Base-by-base conservation (phyloP, 2,329 filamentous ascomycete species). In the Ophiostoma pallidulum region DNA sequence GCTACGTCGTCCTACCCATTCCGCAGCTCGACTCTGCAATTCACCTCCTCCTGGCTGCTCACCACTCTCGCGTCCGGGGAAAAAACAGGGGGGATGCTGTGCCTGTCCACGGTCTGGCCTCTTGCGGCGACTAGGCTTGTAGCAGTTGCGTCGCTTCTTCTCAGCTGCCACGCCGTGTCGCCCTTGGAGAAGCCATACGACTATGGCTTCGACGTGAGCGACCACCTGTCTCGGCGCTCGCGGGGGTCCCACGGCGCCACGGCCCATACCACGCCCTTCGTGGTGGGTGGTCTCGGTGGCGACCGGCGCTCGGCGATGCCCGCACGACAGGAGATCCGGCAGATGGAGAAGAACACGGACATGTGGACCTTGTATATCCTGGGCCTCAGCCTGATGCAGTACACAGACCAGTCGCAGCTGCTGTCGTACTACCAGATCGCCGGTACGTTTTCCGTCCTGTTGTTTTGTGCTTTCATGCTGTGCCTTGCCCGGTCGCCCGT, bases 381-480 rank as follows among this genome's bases (percentile, higher is more conserved):
- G 41, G 84, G 82, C 12, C 72, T 92, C 57, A 78, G 77, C 61
- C 78, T 80, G 66, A 79, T 91, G 68, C 81, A 87, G 64, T 74
- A 71, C 52, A 77, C 77, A 48, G 68, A 80, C 53, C 82, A 88
- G 64, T 68, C 70, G 16, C 66, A 71, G 45, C 70, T 72, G 47
- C 70, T 84, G 32, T 91, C 86, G 35, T 92, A 80, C 70, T 94
- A 89, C 65, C 78, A 86, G 58, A 75, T 94, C 56, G 76, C 84
- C 51, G 85, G 87, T 86, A 63, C 51, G 74, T 62, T 22, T 38
- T 29, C 8, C 26, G 32, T 13, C n/a, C 37, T n/a, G n/a, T n/a
- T n/a, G n/a, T n/a, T n/a, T n/a, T n/a, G n/a, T n/a, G n/a, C n/a
- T 45, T 8, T 22, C 14, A n/a, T 45, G 42, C n/a, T 28, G 24